phyloP scores from a whole-genome alignment of 2,329 filamentous ascomycete genomes.

The Cytospora piceae region DNA sequence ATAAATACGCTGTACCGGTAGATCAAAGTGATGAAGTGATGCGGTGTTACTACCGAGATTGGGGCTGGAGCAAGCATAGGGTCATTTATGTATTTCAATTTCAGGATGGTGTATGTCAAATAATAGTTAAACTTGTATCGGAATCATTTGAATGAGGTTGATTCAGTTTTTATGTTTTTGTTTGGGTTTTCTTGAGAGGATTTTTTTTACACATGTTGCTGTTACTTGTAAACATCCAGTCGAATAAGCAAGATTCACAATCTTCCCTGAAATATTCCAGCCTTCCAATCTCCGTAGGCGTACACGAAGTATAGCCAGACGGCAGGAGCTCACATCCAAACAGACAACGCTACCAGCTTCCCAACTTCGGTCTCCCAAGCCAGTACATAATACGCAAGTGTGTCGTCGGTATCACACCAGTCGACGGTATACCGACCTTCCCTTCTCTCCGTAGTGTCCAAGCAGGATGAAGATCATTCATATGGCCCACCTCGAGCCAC shows the following conservation, averaged over 20 bases:
- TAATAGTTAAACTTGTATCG: no score
- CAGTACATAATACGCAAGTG: neutral
- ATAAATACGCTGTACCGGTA: no score
- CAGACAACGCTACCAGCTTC: neutral
- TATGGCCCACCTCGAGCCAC: neutral
- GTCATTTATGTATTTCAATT: no score
- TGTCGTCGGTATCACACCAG: neutral
- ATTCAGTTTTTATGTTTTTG: neutral
- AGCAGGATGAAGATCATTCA: neutral
- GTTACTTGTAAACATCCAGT: neutral
- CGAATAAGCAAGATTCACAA: neutral
- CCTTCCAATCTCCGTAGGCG: slow-evolving; percentile 32
- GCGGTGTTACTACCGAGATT: no score
- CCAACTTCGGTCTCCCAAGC: neutral
- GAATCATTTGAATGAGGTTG: no score
- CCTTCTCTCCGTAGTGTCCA: neutral
- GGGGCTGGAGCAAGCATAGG: no score
- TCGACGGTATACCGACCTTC: neutral
- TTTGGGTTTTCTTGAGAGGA: neutral
- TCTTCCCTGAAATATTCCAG: neutral
- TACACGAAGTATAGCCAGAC: slow-evolving; percentile 31
- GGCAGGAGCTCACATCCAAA: neutral
- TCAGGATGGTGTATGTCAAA: no score
- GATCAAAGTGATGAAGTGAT: no score
- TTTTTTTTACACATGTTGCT: neutral